Evolutionary conservation across 352 stramenopile species (phyloP).

Genomic region (Thraustochytrium sp.): DNA sequence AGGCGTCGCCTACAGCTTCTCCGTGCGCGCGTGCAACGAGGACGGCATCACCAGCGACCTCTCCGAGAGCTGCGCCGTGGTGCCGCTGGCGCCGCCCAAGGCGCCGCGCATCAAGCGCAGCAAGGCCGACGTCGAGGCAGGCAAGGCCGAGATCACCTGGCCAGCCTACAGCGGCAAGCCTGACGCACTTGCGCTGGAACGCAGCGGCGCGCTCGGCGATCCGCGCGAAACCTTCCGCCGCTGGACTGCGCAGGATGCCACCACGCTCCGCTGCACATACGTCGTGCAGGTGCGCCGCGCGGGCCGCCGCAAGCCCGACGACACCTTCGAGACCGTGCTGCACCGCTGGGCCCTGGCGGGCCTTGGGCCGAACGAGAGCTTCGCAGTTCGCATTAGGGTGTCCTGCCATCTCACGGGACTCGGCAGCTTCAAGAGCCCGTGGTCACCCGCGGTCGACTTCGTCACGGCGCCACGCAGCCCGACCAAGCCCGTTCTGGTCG

Average conservation of each 20-base stretch:
- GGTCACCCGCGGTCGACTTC: background rate
- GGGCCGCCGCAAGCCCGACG: background rate
- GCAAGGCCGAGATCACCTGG: background rate
- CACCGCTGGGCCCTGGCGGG: background rate
- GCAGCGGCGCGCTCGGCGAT: background rate
- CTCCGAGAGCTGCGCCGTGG: background rate
- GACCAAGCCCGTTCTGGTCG: background rate
- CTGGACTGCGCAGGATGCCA: background rate
- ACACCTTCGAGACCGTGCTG: background rate
- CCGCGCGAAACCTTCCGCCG: background rate
- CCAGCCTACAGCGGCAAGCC: background rate
- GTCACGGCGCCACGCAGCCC: background rate
- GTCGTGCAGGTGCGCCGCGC: background rate
- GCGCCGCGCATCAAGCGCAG: background rate
- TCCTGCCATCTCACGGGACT: background rate
- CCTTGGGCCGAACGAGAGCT: background rate
- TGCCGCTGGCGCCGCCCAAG: background rate
- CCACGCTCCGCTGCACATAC: too few species aligned
- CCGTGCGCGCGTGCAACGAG: background rate
- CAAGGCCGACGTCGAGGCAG: too few species aligned
- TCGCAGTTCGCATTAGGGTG: background rate
- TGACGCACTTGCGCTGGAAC: background rate
- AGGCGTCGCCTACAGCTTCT: background rate
- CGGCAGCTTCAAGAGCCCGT: background rate
- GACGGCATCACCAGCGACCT: background rate